Conservation (phyloP, 441 rosid genomes). For the Syzygium malaccense region DNA sequence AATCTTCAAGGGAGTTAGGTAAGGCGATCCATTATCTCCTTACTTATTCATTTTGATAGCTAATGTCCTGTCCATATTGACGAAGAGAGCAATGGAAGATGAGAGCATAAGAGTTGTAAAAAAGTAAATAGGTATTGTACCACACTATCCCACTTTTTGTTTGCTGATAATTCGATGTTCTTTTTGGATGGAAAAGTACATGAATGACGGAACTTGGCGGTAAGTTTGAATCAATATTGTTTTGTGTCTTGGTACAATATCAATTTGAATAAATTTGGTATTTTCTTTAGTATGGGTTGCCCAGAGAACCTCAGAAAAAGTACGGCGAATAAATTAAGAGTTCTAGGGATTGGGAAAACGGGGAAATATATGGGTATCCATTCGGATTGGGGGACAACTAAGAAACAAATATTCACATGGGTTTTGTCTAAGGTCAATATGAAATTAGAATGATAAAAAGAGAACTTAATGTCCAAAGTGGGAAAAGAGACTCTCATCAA, state of each 20-base stretch:
- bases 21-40: not conserved
- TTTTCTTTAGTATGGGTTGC: not conserved
- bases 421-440: not conserved
- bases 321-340: rapidly evolving
- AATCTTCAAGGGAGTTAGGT: not conserved
- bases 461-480: not conserved
- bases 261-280: not conserved
- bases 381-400: not conserved
- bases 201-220: rapidly evolving
- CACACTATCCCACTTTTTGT: not conserved
- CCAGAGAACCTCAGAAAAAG: not conserved
- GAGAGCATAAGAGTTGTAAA: not conserved
- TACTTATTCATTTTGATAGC: not conserved
- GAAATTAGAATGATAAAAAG: not conserved
- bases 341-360: not conserved
- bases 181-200: not conserved
- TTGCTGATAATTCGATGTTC: not conserved
- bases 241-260: rapidly evolving
- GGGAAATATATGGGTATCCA: not conserved
- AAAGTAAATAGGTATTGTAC: not conserved
- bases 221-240: not conserved
- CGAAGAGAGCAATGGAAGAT: not conserved
- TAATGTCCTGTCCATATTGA: not conserved
- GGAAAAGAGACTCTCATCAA: not conserved
- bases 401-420: not conserved